Base-by-base conservation (phyloP, 441 rosid species). In the Manihot esculenta region DNA sequence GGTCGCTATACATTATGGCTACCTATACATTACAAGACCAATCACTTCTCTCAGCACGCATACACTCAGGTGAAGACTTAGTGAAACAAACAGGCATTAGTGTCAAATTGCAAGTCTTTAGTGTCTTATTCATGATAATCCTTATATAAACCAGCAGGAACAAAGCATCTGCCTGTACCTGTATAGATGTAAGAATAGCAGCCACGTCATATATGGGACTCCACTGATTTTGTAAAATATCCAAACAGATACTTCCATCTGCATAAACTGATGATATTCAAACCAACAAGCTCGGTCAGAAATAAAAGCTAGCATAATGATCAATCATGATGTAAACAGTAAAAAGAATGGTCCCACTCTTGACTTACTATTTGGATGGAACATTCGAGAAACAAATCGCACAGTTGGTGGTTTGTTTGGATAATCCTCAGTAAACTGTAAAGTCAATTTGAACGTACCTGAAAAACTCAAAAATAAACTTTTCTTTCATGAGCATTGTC, bases 131-230 rank as follows among this genome's bases (percentile, higher is more conserved):
- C n/a, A n/a, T n/a, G 23, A 53, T 27, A 62, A 33, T 21, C 33
- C 2, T 24, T 41, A 62, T n/a, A 47, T 18, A 15, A 49, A 49
- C 45, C 12, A 13, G 27, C 10, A 38, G 2, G 14, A 62, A 35
- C 23, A 48, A 5, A 24, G 9, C 17, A 65, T 53, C 15, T 14
- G 14, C 14, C 47, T 47, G 24, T 74, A 88, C 93, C 89, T 88
- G 93, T 73, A 88, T 84, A 47, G 93, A 88, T 57, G 93, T 85
- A 18, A 86, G 93, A 75, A 88, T 86, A 62, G 93, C 93, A 55
- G 91, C 93, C 24, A 88, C 93, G 74, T 88, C 93, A 78, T 85
- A 86, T 35, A 88, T 88, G 10, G 93, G 93, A 81, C 87, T 83
- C 91, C 93, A 88, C 74, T 86, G 93, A 76, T 88, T 88, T 79